Evolutionary conservation across 2,329 filamentous ascomycete species (phyloP), one percentile per base, ranked within the genome.

Genomic region (Cladorrhinum sp.): DNA sequence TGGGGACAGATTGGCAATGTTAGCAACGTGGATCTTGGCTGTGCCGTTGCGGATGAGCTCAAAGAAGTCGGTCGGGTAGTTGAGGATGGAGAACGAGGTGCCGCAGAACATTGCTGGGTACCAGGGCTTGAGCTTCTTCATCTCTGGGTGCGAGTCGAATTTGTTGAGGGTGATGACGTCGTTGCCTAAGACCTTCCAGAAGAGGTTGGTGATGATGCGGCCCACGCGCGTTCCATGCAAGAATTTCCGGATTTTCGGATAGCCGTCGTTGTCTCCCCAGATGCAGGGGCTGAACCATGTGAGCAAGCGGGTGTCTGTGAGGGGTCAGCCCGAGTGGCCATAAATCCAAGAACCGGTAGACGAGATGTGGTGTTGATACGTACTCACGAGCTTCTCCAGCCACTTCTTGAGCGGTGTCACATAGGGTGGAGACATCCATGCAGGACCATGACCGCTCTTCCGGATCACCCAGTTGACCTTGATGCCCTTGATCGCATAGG

Each of bases 271-370:
- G 1, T 21, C 42, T 3, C 86, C 87, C 86, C 88, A 93, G 14
- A 89, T 81, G 69, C 89, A 92, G 0, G 90, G 90, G 56, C 84
- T 87, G 73, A 93, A 86, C 86, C 87, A 92, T 1, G 85, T 89
- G 57, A 92, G 74, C 64, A 89, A 80, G 0, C 90, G 85, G 0
- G 84, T 88, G 30, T 80, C 77, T 78, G 57, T 30, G 63, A 39
- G 63, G 3, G 23, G 55, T 65, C 23, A 64, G 36, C 24, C 28
- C 55, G 46, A 20, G 20, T 9, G n/a, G 26, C 10, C 24, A 4
- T 10, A 20, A n/a, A 3, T 1, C 9, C 14, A 6, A 10, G 26
- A 26, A 9, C n/a, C n/a, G n/a, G n/a, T n/a, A n/a, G n/a, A n/a
- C n/a, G n/a, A n/a, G 21, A 50, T 14, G 54, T 3, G 4, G 9